These are phyloP conservation scores for Cercospora sojina DNA, from an alignment of 2,329 filamentous ascomycete genomes.

Conservation along the genomic window DNA sequence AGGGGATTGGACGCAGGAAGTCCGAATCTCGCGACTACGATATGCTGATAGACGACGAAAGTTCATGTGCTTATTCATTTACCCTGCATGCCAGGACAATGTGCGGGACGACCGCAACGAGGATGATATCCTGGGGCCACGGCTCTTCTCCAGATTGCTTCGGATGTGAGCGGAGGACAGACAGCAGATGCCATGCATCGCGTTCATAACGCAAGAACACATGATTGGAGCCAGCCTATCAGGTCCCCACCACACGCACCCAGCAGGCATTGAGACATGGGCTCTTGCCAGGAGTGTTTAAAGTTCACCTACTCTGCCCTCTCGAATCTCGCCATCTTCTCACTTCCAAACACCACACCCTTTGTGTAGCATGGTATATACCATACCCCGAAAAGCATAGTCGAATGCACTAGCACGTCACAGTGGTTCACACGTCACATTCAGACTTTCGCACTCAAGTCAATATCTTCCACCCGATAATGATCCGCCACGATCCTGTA, in stretches of 20 bases:
- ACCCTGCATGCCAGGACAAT: neutral
- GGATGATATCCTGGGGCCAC: neutral
- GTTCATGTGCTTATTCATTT: neutral
- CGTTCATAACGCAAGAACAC: neutral
- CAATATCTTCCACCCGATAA: slow-evolving; percentile 71
- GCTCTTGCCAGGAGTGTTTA: neutral
- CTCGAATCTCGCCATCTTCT: neutral
- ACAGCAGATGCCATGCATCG: neutral
- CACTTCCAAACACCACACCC: neutral
- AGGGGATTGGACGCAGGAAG: slow-evolving; percentile 8
- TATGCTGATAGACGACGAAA: slow-evolving; percentile 13
- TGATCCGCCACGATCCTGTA: slow-evolving; percentile 72
- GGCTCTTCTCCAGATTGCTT: neutral
- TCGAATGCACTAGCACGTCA: neutral
- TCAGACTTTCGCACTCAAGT: slow-evolving; percentile 38
- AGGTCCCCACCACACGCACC: too few relatives aligned
- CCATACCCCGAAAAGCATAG: neutral
- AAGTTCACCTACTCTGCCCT: neutral
- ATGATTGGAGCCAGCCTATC: neutral
- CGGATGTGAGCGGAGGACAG: neutral
- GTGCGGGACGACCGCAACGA: neutral
- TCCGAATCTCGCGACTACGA: slow-evolving; percentile 7
- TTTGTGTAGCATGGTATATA: neutral
- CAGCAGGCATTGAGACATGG: neutral
- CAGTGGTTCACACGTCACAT: neutral